Evolutionary conservation across 495 filamentous ascomycete genomes (phyloP), one percentile per base, ranked within the genome.

Genomic region (Opeltia flavorubescens): DNA sequence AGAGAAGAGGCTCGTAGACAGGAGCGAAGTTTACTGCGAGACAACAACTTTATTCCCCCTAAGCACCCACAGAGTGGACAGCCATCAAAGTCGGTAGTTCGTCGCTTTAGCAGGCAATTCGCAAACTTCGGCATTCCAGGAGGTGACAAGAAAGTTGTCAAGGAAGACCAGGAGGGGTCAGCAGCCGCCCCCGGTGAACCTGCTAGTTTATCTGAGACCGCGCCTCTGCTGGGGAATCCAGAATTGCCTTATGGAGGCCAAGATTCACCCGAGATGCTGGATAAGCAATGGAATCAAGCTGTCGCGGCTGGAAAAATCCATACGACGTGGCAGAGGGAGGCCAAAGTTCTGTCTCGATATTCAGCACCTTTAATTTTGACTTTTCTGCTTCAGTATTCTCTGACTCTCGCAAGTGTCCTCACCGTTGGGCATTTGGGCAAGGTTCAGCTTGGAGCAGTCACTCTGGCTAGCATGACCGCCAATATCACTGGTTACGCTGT

Each of bases 301-400:
- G 84, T 89, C 9, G 67, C 72, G 0, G 71, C 76, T 3, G 84
- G 84, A 6, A 65, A 71, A 48, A 83, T 93, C 50, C 77, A 83
- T 42, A 94, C 87, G 2, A 86, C 85, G 0, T 93, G 86, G 83
- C 76, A 78, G 54, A 74, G 84, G 48, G 87, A 94, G 66, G 72
- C 79, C 1, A 77, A 81, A 59, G 81, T 84, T 0, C 66, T 89
- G 28, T 56, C 61, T 4, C 66, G 65, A 54, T 82, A 81, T 55
- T 78, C 76, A n/a, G 62, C 67, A 15, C 79, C 81, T 0, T 64
- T 86, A 18, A 77, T 86, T 43, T 58, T 81, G 29, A 86, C 82
- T 5, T 87, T 84, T 54, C 48, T 86, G 25, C 72, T 87, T 1
- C 83, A 87, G 55, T 86, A 85, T 55, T 81, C 77, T 9, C 69